These are phyloP conservation scores for Ascochyta lentis DNA, from an alignment of 2,329 filamentous ascomycete genomes.

Conservation along the genomic window DNA sequence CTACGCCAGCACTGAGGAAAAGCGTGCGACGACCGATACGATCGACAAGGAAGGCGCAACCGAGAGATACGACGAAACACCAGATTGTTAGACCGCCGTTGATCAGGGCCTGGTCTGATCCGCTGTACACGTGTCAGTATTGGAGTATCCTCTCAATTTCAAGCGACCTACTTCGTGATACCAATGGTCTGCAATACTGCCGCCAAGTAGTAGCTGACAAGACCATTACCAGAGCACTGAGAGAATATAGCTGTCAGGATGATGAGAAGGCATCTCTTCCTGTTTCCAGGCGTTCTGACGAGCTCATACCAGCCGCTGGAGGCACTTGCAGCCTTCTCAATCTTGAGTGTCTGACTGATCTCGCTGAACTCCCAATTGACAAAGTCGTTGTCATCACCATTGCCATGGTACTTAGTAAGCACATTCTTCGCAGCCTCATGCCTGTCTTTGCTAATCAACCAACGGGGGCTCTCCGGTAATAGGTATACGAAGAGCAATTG, in stretches of 20 bases:
- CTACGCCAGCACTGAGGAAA: slow-evolving; percentile 41
- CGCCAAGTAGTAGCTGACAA: slow-evolving; percentile 24
- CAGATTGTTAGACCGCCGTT: slow-evolving; percentile 65
- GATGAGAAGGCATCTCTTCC: slow-evolving; percentile 24
- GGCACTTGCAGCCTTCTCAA: slow-evolving; percentile 19
- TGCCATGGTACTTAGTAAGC: slow-evolving; percentile 26
- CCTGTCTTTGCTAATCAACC: slow-evolving; percentile 24
- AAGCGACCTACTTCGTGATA: slow-evolving; percentile 25
- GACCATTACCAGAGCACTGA: slow-evolving; percentile 26
- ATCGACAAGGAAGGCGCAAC: slow-evolving; percentile 40
- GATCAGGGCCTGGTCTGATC: slow-evolving; percentile 50
- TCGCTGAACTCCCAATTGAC: slow-evolving; percentile 26
- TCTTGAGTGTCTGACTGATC: slow-evolving; percentile 24
- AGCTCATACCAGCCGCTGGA: slow-evolving; percentile 24
- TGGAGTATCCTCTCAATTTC: background rate
- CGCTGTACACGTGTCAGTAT: slow-evolving; percentile 15
- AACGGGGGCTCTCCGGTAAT: slow-evolving; percentile 61
- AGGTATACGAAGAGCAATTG: slow-evolving; percentile 66
- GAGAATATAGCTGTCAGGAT: slow-evolving; percentile 23
- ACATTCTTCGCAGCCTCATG: slow-evolving; percentile 15
- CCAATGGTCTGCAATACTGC: slow-evolving; percentile 23
- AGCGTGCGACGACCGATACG: slow-evolving; percentile 41
- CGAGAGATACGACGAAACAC: slow-evolving; percentile 62
- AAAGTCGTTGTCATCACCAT: slow-evolving; percentile 22
- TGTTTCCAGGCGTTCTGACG: slow-evolving; percentile 24